These are phyloP conservation scores for Hygrocybe punicea DNA, from an alignment of 768 basidiomycete species.

Conservation along the genomic window DNA sequence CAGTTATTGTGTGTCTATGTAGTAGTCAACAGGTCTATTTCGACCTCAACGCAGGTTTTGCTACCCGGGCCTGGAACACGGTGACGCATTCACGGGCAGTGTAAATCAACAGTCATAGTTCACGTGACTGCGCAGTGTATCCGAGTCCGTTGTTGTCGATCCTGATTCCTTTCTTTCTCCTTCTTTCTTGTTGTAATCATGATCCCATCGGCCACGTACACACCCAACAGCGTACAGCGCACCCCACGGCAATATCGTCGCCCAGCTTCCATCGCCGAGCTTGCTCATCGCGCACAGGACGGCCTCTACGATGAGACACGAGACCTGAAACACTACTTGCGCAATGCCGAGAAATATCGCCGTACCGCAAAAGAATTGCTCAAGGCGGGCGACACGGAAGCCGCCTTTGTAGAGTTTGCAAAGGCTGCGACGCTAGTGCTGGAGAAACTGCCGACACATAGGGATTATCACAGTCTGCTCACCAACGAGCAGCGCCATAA, in stretches of 20 bases:
- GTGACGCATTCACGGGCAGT: no score
- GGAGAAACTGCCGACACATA: constrained; percentile 72
- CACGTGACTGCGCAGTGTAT: no score
- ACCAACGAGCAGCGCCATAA: constrained; percentile 59
- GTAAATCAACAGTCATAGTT: no score
- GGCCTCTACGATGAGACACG: constrained; percentile 54
- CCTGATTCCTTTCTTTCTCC: neutral
- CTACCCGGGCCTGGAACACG: no score
- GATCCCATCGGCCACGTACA: neutral
- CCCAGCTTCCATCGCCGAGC: constrained; percentile 62
- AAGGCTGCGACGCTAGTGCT: constrained; percentile 74
- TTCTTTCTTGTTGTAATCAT: neutral
- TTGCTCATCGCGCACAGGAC: constrained; percentile 58
- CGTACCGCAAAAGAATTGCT: constrained; percentile 49
- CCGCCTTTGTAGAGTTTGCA: constrained; percentile 69
- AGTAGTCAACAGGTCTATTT: no score
- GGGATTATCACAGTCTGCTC: constrained; percentile 57
- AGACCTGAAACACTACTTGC: constrained; percentile 65
- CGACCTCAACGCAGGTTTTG: no score
- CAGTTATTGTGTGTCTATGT: no score
- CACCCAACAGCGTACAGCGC: neutral
- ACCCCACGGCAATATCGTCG: constrained; percentile 20
- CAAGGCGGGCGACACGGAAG: constrained; percentile 57
- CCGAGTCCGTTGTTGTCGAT: no score
- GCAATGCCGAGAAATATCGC: constrained; percentile 60